These are phyloP conservation scores for Acanthamoeba culbertsoni DNA, from an alignment of 208 protist genomes.

Conservation along the genomic window DNA sequence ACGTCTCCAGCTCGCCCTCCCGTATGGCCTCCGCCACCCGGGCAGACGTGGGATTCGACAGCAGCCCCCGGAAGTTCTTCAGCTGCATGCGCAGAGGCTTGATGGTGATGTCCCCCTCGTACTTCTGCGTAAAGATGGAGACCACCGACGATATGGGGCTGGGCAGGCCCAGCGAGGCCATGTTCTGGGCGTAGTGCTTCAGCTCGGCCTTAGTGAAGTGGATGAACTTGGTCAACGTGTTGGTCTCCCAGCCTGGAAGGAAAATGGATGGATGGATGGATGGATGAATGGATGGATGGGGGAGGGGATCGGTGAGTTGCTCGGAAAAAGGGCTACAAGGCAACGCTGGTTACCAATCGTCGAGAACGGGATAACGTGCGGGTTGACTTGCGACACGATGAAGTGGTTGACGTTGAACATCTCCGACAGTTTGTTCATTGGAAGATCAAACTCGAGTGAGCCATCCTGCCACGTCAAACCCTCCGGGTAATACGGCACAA, in stretches of 20 bases:
- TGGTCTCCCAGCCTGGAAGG: background rate
- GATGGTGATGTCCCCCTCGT: constrained; percentile 64
- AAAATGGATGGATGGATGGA: too few relatives aligned
- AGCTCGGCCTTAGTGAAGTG: background rate
- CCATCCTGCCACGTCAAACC: constrained; percentile 61
- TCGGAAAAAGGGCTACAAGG: background rate
- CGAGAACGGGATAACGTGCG: constrained; percentile 79
- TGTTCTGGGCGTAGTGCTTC: constrained; percentile 1
- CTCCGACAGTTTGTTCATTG: constrained; percentile 76
- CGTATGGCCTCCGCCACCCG: background rate
- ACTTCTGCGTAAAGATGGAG: constrained; percentile 74
- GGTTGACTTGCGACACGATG: constrained; percentile 80
- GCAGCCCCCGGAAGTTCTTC: constrained; percentile 9
- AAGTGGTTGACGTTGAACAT: constrained; percentile 85
- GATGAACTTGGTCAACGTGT: background rate
- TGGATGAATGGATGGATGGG: too few relatives aligned
- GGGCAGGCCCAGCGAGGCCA: constrained; percentile 57
- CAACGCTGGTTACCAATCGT: background rate
- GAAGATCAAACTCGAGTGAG: constrained; percentile 74
- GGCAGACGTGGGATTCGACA: constrained; percentile 18
- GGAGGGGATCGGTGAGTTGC: too few relatives aligned
- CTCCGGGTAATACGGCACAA: background rate
- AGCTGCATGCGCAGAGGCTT: background rate
- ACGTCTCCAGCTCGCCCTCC: constrained; percentile 1
- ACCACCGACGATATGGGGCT: constrained; percentile 24